phyloP scores from a whole-genome alignment of 2,329 filamentous ascomycete species.

The Lomentospora prolificans region DNA sequence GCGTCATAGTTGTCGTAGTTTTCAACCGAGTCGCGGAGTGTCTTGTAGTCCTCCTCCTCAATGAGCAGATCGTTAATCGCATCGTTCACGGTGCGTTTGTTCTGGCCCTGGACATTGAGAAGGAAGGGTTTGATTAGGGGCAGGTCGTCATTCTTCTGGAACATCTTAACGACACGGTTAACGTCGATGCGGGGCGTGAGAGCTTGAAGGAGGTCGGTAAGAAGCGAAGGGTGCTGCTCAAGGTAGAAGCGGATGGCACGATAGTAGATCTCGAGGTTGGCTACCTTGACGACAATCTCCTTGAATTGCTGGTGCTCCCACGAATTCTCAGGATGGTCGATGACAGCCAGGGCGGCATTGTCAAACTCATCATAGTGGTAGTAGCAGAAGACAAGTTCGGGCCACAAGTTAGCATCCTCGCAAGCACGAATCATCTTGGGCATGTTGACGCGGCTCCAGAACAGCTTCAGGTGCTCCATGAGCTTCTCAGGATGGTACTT shows the following conservation, averaged over 20 bases:
- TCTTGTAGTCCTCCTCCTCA: conserved; percentile 99
- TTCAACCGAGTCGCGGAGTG: conserved; percentile 89
- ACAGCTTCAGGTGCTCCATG: conserved; percentile 98
- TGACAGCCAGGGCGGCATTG: conserved; percentile 93
- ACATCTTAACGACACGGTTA: conserved; percentile 98
- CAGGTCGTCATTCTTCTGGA: conserved; percentile 96
- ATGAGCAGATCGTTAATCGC: conserved; percentile 97
- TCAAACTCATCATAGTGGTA: conserved; percentile 98
- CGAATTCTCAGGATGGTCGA: conserved; percentile 92
- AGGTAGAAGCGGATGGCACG: conserved; percentile 94
- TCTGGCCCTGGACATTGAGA: conserved; percentile 89
- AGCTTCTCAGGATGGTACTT: conserved; percentile 93
- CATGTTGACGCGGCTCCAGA: conserved; percentile 97
- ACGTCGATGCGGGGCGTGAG: conserved; percentile 93
- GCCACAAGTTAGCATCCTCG: conserved; percentile 94
- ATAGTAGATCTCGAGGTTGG: conserved; percentile 98
- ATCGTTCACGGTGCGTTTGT: conserved; percentile 96
- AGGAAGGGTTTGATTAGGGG: conserved; percentile 98
- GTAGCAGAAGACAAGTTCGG: conserved; percentile 95
- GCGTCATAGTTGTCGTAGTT: conserved; percentile 99
- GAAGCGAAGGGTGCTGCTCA: conserved; percentile 86
- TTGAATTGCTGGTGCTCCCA: conserved; percentile 99
- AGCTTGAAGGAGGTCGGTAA: conserved; percentile 90
- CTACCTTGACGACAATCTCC: conserved; percentile 94
- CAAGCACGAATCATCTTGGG: conserved; percentile 91